Percentiles rank a stretch among this genome's conserved stretches.
Evolutionary conservation across 176 grass and related monocot species (phyloP).

Genomic region (Pharus latifolius): DNA sequence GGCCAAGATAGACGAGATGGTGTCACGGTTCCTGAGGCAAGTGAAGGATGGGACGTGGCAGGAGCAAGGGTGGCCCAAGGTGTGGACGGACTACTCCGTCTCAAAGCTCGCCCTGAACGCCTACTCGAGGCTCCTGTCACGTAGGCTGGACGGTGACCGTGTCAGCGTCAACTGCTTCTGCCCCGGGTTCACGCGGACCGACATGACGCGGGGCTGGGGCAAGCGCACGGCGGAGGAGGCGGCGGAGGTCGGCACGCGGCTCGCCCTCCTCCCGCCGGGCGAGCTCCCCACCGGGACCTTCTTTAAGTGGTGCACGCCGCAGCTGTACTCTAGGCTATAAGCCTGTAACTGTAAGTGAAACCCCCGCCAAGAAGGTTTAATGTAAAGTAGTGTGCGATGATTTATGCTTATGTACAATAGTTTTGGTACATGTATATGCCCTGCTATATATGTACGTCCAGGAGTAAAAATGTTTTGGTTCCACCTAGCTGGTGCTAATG

Average conservation of each 20-base stretch:
- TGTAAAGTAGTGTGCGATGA: too few relatives aligned
- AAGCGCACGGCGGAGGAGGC: constrained; percentile 55
- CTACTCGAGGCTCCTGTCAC: constrained; percentile 68
- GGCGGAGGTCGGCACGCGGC: constrained; percentile 30
- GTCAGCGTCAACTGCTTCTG: constrained; percentile 93
- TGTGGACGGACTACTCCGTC: constrained; percentile 92
- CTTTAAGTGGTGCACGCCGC: constrained; percentile 60
- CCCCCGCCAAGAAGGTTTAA: too few relatives aligned
- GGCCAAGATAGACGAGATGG: constrained; percentile 46
- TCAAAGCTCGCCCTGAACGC: constrained; percentile 93
- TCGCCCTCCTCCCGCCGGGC: constrained; percentile 39
- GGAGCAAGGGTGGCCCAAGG: constrained; percentile 63
- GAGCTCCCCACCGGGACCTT: constrained; percentile 66
- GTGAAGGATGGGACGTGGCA: constrained; percentile 68
- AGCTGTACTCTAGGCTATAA: constrained; percentile 72
- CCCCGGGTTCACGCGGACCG: constrained; percentile 82
- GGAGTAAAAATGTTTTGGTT: too few relatives aligned
- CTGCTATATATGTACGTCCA: too few relatives aligned
- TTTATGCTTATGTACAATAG: too few relatives aligned
- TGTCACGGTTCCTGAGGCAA: constrained; percentile 55
- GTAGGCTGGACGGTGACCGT: constrained; percentile 43
- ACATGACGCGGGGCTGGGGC: constrained; percentile 74
- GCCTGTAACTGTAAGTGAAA: too few relatives aligned
- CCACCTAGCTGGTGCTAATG: too few relatives aligned
- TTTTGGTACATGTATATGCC: too few relatives aligned